These are phyloP conservation scores for Globisporangium paddicum DNA, from an alignment of 352 stramenopile genomes.

Conservation along the genomic window DNA sequence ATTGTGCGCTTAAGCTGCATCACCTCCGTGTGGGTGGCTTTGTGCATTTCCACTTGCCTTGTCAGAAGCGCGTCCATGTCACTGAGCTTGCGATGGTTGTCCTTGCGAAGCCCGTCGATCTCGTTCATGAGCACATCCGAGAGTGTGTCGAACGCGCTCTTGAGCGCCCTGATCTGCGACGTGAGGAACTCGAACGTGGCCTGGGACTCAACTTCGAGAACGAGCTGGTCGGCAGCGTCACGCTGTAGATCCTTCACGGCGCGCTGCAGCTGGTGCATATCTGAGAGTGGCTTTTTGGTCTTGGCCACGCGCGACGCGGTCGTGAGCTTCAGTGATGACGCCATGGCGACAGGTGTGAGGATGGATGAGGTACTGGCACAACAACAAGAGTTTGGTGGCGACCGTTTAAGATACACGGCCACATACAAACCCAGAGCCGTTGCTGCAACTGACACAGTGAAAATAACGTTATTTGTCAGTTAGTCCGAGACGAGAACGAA, in stretches of 20 bases:
- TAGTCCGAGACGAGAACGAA: neutral
- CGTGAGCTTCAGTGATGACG: slow-evolving; percentile 37
- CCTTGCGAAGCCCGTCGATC: slow-evolving; percentile 61
- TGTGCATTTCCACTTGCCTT: slow-evolving; percentile 53
- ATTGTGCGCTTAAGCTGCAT: slow-evolving; percentile 70
- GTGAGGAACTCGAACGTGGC: slow-evolving; percentile 82
- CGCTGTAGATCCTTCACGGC: slow-evolving; percentile 74
- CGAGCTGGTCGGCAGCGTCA: slow-evolving; percentile 66
- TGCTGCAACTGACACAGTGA: neutral
- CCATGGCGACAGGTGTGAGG: slow-evolving; percentile 37
- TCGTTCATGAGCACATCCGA: slow-evolving; percentile 77
- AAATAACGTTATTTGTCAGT: too few relatives aligned
- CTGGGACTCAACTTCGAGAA: slow-evolving; percentile 75
- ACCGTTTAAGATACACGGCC: slow-evolving; percentile 5
- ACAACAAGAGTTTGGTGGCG: neutral
- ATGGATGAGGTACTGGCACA: too few relatives aligned
- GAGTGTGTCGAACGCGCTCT: slow-evolving; percentile 71
- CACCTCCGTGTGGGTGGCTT: slow-evolving; percentile 58
- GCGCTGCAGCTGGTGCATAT: slow-evolving; percentile 78
- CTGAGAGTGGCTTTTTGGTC: slow-evolving; percentile 72
- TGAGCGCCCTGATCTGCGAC: slow-evolving; percentile 68
- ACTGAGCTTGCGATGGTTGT: slow-evolving; percentile 52
- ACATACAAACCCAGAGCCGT: neutral
- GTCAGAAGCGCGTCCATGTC: slow-evolving; percentile 59
- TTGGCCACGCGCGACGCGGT: slow-evolving; percentile 67